Evolutionary conservation across 352 stramenopile genomes (phyloP).

Genomic region (Phytophthora citrophthora): DNA sequence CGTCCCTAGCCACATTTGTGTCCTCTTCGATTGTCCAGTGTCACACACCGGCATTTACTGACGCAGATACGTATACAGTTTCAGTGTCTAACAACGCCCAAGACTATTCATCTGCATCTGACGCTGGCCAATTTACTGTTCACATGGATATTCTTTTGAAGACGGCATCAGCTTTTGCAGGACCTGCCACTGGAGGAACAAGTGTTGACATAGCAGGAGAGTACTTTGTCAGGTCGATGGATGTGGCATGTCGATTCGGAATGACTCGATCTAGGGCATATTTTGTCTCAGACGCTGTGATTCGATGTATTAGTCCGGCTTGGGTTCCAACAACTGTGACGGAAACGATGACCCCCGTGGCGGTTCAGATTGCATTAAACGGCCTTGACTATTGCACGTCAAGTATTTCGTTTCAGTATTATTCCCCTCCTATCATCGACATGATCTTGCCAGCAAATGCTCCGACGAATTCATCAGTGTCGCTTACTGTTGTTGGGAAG

Average conservation of each 20-base stretch:
- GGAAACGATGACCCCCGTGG: conserved; percentile 12
- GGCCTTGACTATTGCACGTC: conserved; percentile 37
- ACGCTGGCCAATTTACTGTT: conserved; percentile 6
- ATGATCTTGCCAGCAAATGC: conserved; percentile 16
- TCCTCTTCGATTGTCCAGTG: conserved; percentile 41
- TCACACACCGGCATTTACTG: conserved; percentile 12
- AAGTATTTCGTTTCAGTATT: conserved; percentile 39
- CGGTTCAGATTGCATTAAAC: conserved; percentile 34
- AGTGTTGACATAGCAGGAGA: conserved; percentile 33
- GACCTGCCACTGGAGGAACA: conserved; percentile 39
- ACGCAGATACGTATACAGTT: conserved; percentile 21
- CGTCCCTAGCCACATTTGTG: conserved; percentile 23
- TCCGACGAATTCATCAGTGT: conserved; percentile 20
- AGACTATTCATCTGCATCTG: conserved; percentile 18
- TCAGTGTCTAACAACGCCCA: conserved; percentile 43
- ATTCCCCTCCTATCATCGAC: conserved; percentile 27
- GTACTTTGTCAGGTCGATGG: conserved; percentile 21
- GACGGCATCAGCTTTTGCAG: conserved; percentile 20
- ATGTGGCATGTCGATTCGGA: conserved; percentile 43
- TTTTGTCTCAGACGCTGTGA: conserved; percentile 23
- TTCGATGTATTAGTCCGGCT: conserved; percentile 46
- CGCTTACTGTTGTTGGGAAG: conserved; percentile 22
- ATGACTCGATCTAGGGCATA: conserved; percentile 9
- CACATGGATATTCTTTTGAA: conserved; percentile 25
- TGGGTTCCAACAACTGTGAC: conserved; percentile 23